These are phyloP conservation scores for Luzula sylvatica DNA, from an alignment of 176 grass and related monocot genomes.

Conservation along the genomic window DNA sequence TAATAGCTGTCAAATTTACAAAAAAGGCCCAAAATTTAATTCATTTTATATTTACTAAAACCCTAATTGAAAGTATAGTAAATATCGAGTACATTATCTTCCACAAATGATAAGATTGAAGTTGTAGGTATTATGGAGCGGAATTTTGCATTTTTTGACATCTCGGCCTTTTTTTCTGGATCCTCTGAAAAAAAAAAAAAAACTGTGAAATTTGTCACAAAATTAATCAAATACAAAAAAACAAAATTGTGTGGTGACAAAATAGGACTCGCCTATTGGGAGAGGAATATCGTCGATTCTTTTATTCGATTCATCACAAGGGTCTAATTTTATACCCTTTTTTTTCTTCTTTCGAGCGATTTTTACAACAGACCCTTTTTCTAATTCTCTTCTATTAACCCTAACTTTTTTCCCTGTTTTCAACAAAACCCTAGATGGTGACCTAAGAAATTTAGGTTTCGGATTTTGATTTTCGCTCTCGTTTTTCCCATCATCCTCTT, in stretches of 20 bases:
- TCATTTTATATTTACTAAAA: too few relatives aligned
- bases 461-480: conserved; percentile 20
- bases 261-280: conserved; percentile 21
- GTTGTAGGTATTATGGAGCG: conserved; percentile 62
- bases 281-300: conserved; percentile 55
- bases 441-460: conserved; percentile 32
- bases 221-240: neutral
- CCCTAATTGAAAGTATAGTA: neutral
- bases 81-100: conserved; percentile 64
- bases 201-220: neutral
- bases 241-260: neutral
- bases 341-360: conserved; percentile 54
- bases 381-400: conserved; percentile 40
- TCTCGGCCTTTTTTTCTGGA: conserved; percentile 40
- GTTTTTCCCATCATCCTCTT: conserved; percentile 24
- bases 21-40: neutral
- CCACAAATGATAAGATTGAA: conserved; percentile 78
- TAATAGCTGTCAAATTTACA: conserved; percentile 48
- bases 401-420: conserved; percentile 68
- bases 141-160: conserved; percentile 92
- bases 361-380: conserved; percentile 30
- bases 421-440: conserved; percentile 46
- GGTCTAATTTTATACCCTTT: conserved; percentile 67
- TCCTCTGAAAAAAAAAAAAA: conserved; percentile 13
- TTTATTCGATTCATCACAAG: conserved; percentile 79